Evolutionary conservation across 495 filamentous ascomycete species (phyloP), one percentile per base, ranked within the genome.

Genomic region (Glarea lozoyensis): DNA sequence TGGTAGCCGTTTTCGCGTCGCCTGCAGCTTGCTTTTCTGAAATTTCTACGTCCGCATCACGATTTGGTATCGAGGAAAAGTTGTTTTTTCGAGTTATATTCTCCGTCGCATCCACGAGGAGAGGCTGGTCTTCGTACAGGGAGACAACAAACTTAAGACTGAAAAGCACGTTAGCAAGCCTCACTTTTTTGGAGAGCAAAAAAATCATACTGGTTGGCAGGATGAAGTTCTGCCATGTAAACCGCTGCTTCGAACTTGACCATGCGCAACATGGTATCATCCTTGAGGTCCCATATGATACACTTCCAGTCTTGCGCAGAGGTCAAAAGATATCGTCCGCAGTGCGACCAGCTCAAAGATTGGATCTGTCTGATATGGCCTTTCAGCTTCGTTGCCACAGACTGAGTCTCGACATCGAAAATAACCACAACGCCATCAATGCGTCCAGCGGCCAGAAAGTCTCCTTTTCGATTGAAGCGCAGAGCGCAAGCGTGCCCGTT

Each of bases 391-490:
- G 88, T 81, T 30, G 92, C 92, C 13, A 97, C 82, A 27, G 90
- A 88, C 69, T 89, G 92, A 20, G 93, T 97, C 58, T 96, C 93
- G 31, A 96, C 72, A 58, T 99, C 92, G 69, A 94, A 99, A 40
- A 99, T 84, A 24, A 95, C 83, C 34, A 97, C 83, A 12, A 82
- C 88, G 49, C 92, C 92, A 65, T 97, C 89, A 46, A 85, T 88
- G 61, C 92, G 78, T 59, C 92, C 92, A 20, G 88, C 88, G 30
- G 92, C 92, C 45, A 98, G 79, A 52, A 89, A 87, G 60, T 97
- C 88, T 54, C 92, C 92, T 59, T 79, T 84, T 60, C 85, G 83
- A 54, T 88, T 95, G 73, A 99, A 99, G 40, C 88, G 84, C 33
- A 96, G 58, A 54, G 68, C 75, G 53, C 70, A 79, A 20, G 70